These are phyloP conservation scores for Malus domestica DNA, from an alignment of 306 rosid genomes.

Conservation along the genomic window DNA sequence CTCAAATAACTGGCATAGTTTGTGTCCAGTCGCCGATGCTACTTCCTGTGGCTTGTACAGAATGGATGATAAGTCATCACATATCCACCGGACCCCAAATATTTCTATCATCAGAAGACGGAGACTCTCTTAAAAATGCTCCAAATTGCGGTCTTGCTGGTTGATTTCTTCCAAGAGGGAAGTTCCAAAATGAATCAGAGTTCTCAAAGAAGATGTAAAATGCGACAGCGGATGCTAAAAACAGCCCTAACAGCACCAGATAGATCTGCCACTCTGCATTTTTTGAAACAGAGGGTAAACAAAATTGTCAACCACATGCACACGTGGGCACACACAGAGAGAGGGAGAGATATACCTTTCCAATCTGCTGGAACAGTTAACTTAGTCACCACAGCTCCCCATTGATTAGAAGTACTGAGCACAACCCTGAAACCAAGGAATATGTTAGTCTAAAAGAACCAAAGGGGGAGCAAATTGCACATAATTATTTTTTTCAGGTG, in stretches of 20 bases:
- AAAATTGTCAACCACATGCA: neutral
- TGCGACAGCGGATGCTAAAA: conserved; percentile 60
- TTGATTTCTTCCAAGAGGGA: conserved; percentile 62
- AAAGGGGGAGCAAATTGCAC: neutral
- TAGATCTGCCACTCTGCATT: conserved; percentile 99
- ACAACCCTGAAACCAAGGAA: conserved; percentile 49
- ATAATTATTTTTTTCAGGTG: neutral
- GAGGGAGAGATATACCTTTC: conserved; percentile 61
- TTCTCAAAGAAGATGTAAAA: conserved; percentile 82
- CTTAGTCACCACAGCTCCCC: conserved; percentile 91
- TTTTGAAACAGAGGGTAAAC: conserved; percentile 8
- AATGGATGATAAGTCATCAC: conserved; percentile 32
- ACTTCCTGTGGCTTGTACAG: neutral
- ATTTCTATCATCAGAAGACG: conserved; percentile 53
- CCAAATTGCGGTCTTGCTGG: conserved; percentile 46
- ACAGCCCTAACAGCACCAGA: conserved; percentile 60
- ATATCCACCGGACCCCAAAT: conserved; percentile 57
- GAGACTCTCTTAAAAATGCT: conserved; percentile 39
- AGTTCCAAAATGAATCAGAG: conserved; percentile 87
- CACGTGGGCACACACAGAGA: neutral
- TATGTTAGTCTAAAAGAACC: neutral
- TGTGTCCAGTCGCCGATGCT: neutral
- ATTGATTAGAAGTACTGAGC: conserved; percentile 63
- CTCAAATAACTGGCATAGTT: neutral
- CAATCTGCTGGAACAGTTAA: conserved; percentile 87